Conservation (phyloP, 108 stramenopile species). For the Schizochytrium sp. region DNA sequence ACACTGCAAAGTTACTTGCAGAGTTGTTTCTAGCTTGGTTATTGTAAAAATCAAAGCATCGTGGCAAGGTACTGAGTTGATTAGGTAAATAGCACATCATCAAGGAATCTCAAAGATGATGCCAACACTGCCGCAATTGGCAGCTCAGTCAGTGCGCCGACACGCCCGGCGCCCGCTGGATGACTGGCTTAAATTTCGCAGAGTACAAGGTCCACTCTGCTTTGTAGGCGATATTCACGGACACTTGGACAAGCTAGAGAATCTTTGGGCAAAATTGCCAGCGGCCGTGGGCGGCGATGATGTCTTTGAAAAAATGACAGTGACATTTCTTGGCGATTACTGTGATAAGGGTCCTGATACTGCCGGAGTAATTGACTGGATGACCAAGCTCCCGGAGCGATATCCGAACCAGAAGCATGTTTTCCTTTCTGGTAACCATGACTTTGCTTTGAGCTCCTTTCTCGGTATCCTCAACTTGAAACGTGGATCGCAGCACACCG, state of each 20-base stretch:
- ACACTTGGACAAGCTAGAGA: slow-evolving; percentile 40
- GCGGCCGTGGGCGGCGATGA: slow-evolving; percentile 58
- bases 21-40: no score
- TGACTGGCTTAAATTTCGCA: slow-evolving; percentile 47
- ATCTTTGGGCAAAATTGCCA: slow-evolving; percentile 23
- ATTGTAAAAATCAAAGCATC: no score
- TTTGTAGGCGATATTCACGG: slow-evolving; percentile 45
- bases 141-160: neutral
- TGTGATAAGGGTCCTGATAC: slow-evolving; percentile 56
- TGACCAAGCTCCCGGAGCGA: slow-evolving; percentile 7
- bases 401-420: slow-evolving; percentile 37
- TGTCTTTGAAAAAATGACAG: slow-evolving; percentile 40
- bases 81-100: neutral
- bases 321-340: slow-evolving; percentile 47
- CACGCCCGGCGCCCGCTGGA: neutral
- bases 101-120: neutral
- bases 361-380: slow-evolving; percentile 36
- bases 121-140: slow-evolving; percentile 23
- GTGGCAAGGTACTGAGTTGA: no score
- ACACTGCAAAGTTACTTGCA: no score
- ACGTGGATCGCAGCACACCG: neutral
- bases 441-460: slow-evolving; percentile 57
- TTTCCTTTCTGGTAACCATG: slow-evolving; percentile 45
- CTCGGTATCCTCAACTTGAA: neutral
- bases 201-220: slow-evolving; percentile 11